Evolutionary conservation across 2,329 filamentous ascomycete genomes (phyloP), one percentile per base, ranked within the genome.

Genomic region (Alternaria burnsii): DNA sequence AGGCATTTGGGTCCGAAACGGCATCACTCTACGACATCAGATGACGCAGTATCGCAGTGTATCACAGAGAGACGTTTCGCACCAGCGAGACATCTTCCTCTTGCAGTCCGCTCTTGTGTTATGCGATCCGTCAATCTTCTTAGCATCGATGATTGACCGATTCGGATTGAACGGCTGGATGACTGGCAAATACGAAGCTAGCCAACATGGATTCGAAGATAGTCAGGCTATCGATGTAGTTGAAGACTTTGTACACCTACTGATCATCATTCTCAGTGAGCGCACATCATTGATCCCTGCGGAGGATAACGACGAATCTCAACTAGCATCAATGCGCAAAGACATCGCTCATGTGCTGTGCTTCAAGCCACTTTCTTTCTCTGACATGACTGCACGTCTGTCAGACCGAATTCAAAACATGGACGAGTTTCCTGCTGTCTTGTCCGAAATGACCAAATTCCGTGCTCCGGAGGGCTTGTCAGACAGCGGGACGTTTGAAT

Each of bases 1-100:
- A 18, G 92, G 93, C 52, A 97, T 98, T 89, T 99, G 96, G 95
- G 94, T 99, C 65, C 89, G 95, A 57, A 99, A 99, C 75, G 95
- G 95, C 2, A 93, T 99, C 74, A 98, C 94, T 71, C 86, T 99
- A 52, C 89, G 94, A 40, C 95, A 99, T 76, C 95, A 99, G 79
- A 95, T 96, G 76, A 91, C 91, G 53, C 95, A 94, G 18, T 99
- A 99, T 76, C 89, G 93, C 16, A 94, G 93, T 41, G 93, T 97
- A 14, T 88, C 89, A 11, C 92, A 96, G 72, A 86, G 95, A 67
- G 95, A 99, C 77, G 91, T 97, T 20, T 93, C 93, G 2, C 94
- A 97, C 72, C 94, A 97, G 71, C 88, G 95, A 59, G 96, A 99
- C 74, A 91, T 99, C 44, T 97, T 98, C 77, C 86, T 99, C 51